These are phyloP conservation scores for Mycena belliarum DNA, from an alignment of 768 basidiomycete genomes.

Conservation along the genomic window DNA sequence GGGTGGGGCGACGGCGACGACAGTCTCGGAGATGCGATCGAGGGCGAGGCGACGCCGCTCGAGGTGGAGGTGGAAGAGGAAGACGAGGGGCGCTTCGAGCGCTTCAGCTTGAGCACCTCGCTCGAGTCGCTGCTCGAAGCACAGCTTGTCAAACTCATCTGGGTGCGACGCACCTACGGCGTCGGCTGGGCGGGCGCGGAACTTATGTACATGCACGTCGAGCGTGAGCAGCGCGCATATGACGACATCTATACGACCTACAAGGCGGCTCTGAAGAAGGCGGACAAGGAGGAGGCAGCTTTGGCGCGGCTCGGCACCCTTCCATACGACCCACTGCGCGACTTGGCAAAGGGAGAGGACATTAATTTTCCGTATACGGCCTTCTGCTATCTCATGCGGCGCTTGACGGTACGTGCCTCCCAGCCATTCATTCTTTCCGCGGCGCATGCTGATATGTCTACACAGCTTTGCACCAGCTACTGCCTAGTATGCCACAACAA, in stretches of 20 bases:
- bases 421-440: background rate
- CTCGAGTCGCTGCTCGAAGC: conserved; percentile 63
- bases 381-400: conserved; percentile 64
- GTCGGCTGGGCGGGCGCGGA: conserved; percentile 76
- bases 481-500: conserved; percentile 77
- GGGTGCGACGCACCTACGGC: conserved; percentile 49
- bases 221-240: conserved; percentile 42
- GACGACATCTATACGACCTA: conserved; percentile 38
- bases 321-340: conserved; percentile 56
- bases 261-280: conserved; percentile 36
- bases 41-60: background rate
- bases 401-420: conserved; percentile 58
- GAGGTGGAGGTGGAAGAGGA: conserved; percentile 30
- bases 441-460: background rate
- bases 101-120: conserved; percentile 64
- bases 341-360: conserved; percentile 30
- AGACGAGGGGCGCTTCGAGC: conserved; percentile 48
- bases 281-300: conserved; percentile 46
- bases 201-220: conserved; percentile 44
- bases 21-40: conserved; percentile 9
- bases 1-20: conserved; percentile 27
- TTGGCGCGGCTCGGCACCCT: conserved; percentile 43
- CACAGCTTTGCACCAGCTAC: conserved; percentile 63
- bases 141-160: conserved; percentile 54
- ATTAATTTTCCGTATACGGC: conserved; percentile 66